Conservation (phyloP, 768 basidiomycete genomes). For the Tulasnella sp. region DNA sequence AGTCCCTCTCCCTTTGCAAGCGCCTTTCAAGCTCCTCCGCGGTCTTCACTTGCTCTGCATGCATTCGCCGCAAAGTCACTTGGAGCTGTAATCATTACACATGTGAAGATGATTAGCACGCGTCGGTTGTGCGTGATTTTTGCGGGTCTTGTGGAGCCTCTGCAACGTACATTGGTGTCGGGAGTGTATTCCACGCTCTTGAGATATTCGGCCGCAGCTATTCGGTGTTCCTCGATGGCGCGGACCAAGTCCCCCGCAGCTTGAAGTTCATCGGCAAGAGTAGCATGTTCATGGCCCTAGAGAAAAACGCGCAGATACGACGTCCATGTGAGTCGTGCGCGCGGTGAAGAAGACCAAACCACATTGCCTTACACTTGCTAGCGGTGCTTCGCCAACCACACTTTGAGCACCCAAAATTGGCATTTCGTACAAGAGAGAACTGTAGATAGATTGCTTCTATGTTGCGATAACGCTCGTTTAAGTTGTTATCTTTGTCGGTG, state of each 20-base stretch:
- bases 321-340: background rate
- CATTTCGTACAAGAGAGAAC: slow-evolving; percentile 10
- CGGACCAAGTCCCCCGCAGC: slow-evolving; percentile 16
- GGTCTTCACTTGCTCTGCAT: slow-evolving; percentile 68
- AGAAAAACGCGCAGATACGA: background rate
- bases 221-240: slow-evolving; percentile 57
- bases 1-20: slow-evolving; percentile 67
- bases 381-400: slow-evolving; percentile 22
- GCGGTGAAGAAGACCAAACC: background rate
- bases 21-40: slow-evolving; percentile 67
- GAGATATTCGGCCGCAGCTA: slow-evolving; percentile 71
- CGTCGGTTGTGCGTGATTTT: slow-evolving; percentile 18
- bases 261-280: slow-evolving; percentile 23
- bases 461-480: background rate
- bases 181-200: slow-evolving; percentile 68
- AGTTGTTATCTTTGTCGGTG: background rate
- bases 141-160: background rate
- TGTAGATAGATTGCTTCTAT: background rate
- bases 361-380: slow-evolving; percentile 6
- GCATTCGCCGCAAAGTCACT: slow-evolving; percentile 68
- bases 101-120: background rate
- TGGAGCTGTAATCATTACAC: slow-evolving; percentile 54
- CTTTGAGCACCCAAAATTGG: slow-evolving; percentile 12
- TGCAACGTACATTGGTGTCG: slow-evolving; percentile 61
- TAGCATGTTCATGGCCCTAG: slow-evolving; percentile 27